phyloP scores from a whole-genome alignment of 768 basidiomycete species.

The Vararia minispora region DNA sequence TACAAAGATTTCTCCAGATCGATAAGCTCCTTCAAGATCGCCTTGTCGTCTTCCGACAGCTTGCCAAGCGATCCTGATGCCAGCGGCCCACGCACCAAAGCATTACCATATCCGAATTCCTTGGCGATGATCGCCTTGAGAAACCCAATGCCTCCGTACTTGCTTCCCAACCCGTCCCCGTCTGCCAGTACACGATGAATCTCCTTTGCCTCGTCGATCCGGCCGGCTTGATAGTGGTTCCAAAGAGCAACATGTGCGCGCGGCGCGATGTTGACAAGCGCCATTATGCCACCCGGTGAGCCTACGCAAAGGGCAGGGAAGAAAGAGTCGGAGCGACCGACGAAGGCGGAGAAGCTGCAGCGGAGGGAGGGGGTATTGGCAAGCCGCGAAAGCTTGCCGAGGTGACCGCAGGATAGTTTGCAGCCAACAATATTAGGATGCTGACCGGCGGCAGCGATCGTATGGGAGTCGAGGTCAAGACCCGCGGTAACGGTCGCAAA shows the following conservation, averaged over 20 bases:
- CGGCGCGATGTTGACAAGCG: slow-evolving; percentile 42
- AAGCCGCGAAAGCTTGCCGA: slow-evolving; percentile 75
- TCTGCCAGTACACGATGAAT: slow-evolving; percentile 53
- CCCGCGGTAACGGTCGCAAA: slow-evolving; percentile 76
- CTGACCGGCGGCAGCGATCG: slow-evolving; percentile 50
- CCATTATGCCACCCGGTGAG: slow-evolving; percentile 57
- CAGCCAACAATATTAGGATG: slow-evolving; percentile 83
- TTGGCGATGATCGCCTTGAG: slow-evolving; percentile 52
- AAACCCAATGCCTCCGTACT: slow-evolving; percentile 56
- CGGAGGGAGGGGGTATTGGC: slow-evolving; percentile 41
- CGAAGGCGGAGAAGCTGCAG: slow-evolving; percentile 61
- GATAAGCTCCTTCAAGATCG: slow-evolving; percentile 20
- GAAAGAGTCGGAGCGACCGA: slow-evolving; percentile 66
- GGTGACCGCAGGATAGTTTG: slow-evolving; percentile 77
- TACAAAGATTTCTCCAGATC: slow-evolving; percentile 20
- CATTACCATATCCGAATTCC: slow-evolving; percentile 53
- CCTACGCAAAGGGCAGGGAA: slow-evolving; percentile 49
- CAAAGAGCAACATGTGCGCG: slow-evolving; percentile 6
- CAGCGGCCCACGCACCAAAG: slow-evolving; percentile 20
- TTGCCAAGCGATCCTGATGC: slow-evolving; percentile 11
- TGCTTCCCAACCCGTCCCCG: slow-evolving; percentile 53
- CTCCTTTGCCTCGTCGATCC: slow-evolving; percentile 45
- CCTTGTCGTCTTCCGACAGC: slow-evolving; percentile 11
- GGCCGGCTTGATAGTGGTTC: slow-evolving; percentile 23
- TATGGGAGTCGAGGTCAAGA: slow-evolving; percentile 76